A percentile compares a stretch with the other conserved stretches of the same genome.
These are phyloP conservation scores for Lyophyllum semitale DNA, from an alignment of 768 basidiomycete genomes.

Conservation along the genomic window DNA sequence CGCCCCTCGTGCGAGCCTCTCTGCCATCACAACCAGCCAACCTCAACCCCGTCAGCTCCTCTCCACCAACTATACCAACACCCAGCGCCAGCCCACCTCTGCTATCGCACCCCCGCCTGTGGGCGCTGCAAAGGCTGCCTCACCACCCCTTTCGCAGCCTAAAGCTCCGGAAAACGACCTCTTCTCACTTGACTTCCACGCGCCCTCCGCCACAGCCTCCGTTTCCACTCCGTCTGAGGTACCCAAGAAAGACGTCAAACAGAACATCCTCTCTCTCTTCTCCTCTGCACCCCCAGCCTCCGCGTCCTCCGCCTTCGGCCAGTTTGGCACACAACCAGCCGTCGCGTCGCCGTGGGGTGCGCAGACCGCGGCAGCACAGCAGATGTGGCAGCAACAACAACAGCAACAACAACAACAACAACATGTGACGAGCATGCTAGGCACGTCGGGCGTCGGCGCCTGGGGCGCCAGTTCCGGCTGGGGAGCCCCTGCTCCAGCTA, in stretches of 20 bases:
- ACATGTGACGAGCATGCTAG: conserved; percentile 54
- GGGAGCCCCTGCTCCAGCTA: conserved; percentile 36
- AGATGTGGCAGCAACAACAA: conserved; percentile 8
- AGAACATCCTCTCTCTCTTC: conserved; percentile 86
- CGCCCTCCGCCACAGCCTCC: conserved; percentile 43
- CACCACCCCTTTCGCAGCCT: conserved; percentile 27
- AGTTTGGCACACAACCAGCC: conserved; percentile 29
- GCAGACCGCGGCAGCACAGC: not conserved
- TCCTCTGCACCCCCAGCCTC: conserved; percentile 45
- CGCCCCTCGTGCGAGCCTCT: conserved; percentile 26
- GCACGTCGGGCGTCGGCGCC: conserved; percentile 50
- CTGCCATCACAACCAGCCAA: conserved; percentile 39
- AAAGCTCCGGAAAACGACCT: conserved; percentile 58
- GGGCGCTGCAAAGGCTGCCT: conserved; percentile 26
- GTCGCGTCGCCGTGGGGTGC: conserved; percentile 31
- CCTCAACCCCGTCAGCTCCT: conserved; percentile 59
- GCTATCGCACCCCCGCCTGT: conserved; percentile 16
- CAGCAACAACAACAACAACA: conserved; percentile 20
- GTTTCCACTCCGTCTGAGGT: conserved; percentile 26
- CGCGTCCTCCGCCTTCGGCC: conserved; percentile 35
- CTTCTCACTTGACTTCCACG: conserved; percentile 86
- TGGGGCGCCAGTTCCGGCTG: conserved; percentile 76
- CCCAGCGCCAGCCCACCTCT: conserved; percentile 11
- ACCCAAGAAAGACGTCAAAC: conserved; percentile 73
- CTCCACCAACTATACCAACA: conserved; percentile 38